phyloP scores from a whole-genome alignment of 108 stramenopile species.

The Licmophora abbreviata region DNA sequence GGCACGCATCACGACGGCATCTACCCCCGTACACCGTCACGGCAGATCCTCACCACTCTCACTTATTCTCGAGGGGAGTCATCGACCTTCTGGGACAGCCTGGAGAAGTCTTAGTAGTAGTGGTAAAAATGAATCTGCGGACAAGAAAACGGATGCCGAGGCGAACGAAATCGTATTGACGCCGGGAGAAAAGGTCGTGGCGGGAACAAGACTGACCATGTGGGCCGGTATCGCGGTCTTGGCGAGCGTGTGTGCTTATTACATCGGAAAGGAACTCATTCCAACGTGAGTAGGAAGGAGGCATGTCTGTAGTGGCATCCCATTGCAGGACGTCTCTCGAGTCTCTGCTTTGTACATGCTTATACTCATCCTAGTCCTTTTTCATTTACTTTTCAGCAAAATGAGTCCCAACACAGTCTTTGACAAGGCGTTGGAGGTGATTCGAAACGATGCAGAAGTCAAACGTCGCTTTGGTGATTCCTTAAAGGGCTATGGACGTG shows the following conservation, averaged over 20 bases:
- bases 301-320: slow-evolving; percentile 1
- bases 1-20: too few species aligned
- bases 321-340: not conserved
- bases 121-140: too few species aligned
- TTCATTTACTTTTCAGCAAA: slow-evolving; percentile 32
- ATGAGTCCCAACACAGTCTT: slow-evolving; percentile 89
- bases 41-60: too few species aligned
- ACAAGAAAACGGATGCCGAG: too few species aligned
- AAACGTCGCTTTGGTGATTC: slow-evolving; percentile 72
- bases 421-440: slow-evolving; percentile 44
- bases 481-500: slow-evolving; percentile 90
- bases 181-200: slow-evolving; percentile 86
- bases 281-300: slow-evolving; percentile 32
- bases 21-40: too few species aligned
- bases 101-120: too few species aligned
- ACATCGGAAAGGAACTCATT: slow-evolving; percentile 58
- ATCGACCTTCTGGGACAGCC: too few species aligned
- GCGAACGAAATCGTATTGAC: slow-evolving; percentile 83
- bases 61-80: too few species aligned
- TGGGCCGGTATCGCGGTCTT: slow-evolving; percentile 68
- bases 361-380: too few species aligned
- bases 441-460: slow-evolving; percentile 61
- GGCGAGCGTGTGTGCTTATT: slow-evolving; percentile 73
- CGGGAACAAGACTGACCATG: slow-evolving; percentile 59
- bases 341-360: slow-evolving; percentile 1